Evolutionary conservation across 371 early-diverging fungal genomes (phyloP), one percentile per base, ranked within the genome.

Genomic region (Mucor lusitanicus): DNA sequence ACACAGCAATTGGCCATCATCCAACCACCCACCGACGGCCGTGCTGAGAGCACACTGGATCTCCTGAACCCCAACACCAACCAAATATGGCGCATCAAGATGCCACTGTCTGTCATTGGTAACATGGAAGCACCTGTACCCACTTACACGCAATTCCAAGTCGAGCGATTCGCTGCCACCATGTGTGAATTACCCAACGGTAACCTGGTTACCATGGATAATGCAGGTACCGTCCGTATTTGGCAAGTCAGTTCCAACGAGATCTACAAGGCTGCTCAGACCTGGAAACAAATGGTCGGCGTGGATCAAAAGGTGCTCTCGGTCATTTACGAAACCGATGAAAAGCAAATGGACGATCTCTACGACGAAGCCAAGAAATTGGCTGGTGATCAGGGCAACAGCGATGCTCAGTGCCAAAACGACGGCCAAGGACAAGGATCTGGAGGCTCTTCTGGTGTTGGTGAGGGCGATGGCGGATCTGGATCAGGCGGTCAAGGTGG

Each of bases 251-350:
- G 82, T 30, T 72, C 85, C 6, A 80, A 80, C 2, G 84, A 85
- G 8, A 70, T 90, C 12, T 83, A 84, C 66, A 76, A 74, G 7
- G 85, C 92, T 21, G 86, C 89, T 5, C 78, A 88, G 55, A 87
- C 88, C 0, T 93, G 93, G 93, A 90, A 88, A 66, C 84, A 88
- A 58, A 79, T 93, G 74, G 91, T 90, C 21, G 93, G 93, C 7
- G 82, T 91, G 2, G 93, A 91, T 65, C 80, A 85, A 50, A 82
- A 85, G 17, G 80, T 80, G 0, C 71, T 93, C 17, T 78, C 85
- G 3, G 86, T 93, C 23, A 82, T 90, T 48, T 91, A 90, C 69
- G 87, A 87, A 67, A 87, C 86, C 13, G 82, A 80, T 19, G 44
- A 61, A 19, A 61, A 50, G 4, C 30, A 64, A 21, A 1, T 60